Evolutionary conservation across 2,329 filamentous ascomycete genomes (phyloP).

Genomic region (Ophiostoma triangulosporum): DNA sequence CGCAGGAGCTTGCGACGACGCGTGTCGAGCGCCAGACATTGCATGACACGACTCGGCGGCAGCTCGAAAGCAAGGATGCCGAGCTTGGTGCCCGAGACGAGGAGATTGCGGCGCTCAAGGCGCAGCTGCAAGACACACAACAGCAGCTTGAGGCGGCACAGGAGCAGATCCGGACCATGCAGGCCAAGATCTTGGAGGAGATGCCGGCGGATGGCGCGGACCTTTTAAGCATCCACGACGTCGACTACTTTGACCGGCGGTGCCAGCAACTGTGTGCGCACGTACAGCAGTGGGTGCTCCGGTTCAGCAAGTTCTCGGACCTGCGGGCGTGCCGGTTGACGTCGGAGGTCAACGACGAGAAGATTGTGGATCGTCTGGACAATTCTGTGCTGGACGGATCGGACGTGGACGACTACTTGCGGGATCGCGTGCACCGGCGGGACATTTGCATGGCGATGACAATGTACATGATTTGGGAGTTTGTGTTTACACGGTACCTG

Average conservation of each 20-base stretch:
- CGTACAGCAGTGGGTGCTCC: conserved; percentile 92
- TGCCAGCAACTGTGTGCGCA: conserved; percentile 93
- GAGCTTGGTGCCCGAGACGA: conserved; percentile 53
- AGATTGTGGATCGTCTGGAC: conserved; percentile 85
- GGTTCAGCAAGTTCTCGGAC: conserved; percentile 96
- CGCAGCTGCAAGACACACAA: conserved; percentile 60
- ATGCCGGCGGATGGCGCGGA: conserved; percentile 39
- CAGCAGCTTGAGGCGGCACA: conserved; percentile 44
- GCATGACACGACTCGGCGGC: background rate
- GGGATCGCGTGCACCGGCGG: conserved; percentile 73
- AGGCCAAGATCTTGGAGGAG: conserved; percentile 42
- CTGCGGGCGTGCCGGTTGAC: conserved; percentile 75
- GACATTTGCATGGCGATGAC: conserved; percentile 98
- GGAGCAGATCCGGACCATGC: conserved; percentile 43
- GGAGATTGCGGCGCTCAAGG: conserved; percentile 65
- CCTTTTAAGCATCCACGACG: conserved; percentile 69
- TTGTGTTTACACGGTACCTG: conserved; percentile 92
- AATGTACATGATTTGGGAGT: conserved; percentile 99
- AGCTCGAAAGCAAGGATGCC: background rate
- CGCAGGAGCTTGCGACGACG: conserved; percentile 55
- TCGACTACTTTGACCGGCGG: conserved; percentile 88
- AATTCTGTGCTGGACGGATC: conserved; percentile 89
- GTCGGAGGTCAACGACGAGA: conserved; percentile 76
- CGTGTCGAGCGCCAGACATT: conserved; percentile 45
- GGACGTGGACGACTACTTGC: conserved; percentile 78